Evolutionary conservation across 805 yeast species (phyloP).

Genomic region (Nematodospora valgi): DNA sequence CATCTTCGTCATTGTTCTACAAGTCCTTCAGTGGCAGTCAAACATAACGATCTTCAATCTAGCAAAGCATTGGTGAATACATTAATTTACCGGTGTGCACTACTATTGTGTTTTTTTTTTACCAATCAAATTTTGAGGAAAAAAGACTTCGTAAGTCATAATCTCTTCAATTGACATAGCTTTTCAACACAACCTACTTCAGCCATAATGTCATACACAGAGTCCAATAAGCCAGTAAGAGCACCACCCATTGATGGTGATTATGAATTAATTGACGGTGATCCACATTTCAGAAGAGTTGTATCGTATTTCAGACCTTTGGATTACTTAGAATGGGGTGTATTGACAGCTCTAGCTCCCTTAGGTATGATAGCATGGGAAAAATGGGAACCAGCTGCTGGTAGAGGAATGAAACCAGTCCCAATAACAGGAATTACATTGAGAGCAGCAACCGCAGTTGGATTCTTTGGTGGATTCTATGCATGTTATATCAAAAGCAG

Average conservation of each 20-base stretch:
- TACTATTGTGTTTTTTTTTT: slow-evolving; percentile 3
- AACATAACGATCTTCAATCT: too few species aligned
- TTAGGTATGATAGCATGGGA: slow-evolving; percentile 41
- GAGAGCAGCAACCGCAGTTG: slow-evolving; percentile 60
- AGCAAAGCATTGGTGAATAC: too few species aligned
- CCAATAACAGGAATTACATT: slow-evolving; percentile 54
- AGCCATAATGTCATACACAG: slow-evolving; percentile 34
- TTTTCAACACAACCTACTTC: too few species aligned
- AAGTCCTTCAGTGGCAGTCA: too few species aligned
- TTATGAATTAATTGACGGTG: slow-evolving; percentile 63
- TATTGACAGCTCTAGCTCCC: slow-evolving; percentile 41
- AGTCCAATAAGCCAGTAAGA: slow-evolving; percentile 40
- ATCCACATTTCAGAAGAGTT: slow-evolving; percentile 73
- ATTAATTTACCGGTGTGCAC: background rate
- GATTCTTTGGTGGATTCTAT: slow-evolving; percentile 70
- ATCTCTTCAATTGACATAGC: too few species aligned
- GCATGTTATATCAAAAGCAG: slow-evolving; percentile 66
- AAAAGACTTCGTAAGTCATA: too few species aligned
- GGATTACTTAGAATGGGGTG: slow-evolving; percentile 54
- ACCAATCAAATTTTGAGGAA: slow-evolving; percentile 38
- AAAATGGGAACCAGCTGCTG: slow-evolving; percentile 39
- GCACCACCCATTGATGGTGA: slow-evolving; percentile 33
- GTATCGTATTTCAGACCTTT: slow-evolving; percentile 67
- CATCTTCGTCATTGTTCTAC: too few species aligned
- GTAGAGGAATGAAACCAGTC: slow-evolving; percentile 42